phyloP scores from a whole-genome alignment of 805 yeast species.

The Barnettozyma californica region DNA sequence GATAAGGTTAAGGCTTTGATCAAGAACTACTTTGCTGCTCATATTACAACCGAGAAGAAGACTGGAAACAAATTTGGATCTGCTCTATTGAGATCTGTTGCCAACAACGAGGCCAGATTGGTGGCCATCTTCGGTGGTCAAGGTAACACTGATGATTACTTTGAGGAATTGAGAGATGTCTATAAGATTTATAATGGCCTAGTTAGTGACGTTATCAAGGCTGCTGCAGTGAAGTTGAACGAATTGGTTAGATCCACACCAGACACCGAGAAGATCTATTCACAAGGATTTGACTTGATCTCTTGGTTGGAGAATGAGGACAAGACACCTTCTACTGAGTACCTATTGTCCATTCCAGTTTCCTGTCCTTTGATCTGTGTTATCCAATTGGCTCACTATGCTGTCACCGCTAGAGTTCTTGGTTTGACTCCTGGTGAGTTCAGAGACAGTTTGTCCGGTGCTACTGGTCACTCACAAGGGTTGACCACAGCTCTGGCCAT shows the following conservation, averaged over 20 bases:
- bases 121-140: slow-evolving; percentile 97
- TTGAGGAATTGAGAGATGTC: slow-evolving; percentile 88
- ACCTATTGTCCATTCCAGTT: slow-evolving; percentile 84
- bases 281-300: slow-evolving; percentile 88
- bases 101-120: slow-evolving; percentile 51
- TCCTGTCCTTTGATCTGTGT: slow-evolving; percentile 97
- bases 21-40: slow-evolving; percentile 67
- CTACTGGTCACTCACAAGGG: slow-evolving; percentile 91
- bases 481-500: slow-evolving; percentile 89
- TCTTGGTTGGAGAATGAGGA: slow-evolving; percentile 84
- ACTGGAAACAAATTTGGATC: slow-evolving; percentile 42
- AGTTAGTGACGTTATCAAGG: slow-evolving; percentile 61
- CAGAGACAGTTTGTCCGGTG: slow-evolving; percentile 59
- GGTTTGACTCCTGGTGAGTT: slow-evolving; percentile 90
- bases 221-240: slow-evolving; percentile 65
- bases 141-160: slow-evolving; percentile 97
- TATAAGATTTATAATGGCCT: slow-evolving; percentile 74
- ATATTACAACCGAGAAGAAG: slow-evolving; percentile 40
- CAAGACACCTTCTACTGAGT: slow-evolving; percentile 84
- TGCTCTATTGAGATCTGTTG: slow-evolving; percentile 62
- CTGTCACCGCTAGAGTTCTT: slow-evolving; percentile 76
- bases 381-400: slow-evolving; percentile 90
- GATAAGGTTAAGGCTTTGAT: slow-evolving; percentile 70
- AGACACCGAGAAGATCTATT: slow-evolving; percentile 80
- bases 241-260: slow-evolving; percentile 63